Base-by-base conservation (phyloP, 192 early-diverging fungal genomes). In the Umbelopsis sp. region DNA sequence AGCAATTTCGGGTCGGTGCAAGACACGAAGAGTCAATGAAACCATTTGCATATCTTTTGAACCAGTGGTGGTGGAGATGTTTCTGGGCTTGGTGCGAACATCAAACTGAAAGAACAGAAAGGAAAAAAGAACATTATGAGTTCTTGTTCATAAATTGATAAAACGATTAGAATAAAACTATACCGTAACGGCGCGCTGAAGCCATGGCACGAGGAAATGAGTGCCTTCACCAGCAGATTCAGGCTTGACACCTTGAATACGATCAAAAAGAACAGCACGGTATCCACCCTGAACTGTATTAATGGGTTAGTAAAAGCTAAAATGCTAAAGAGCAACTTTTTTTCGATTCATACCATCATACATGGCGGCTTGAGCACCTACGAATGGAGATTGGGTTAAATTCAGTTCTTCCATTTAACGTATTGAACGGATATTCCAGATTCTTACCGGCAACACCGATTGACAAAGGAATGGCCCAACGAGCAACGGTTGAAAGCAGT, bases 1-100 rank as follows among this genome's bases (percentile, higher is more conserved):
- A 30, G 81, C 77, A 70, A 91, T 79, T 64, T 91, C 91, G 12
- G 97, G 97, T 35, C 92, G 85, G 84, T 97, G 95, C 44, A 95
- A 83, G 23, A 97, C 93, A 85, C 94, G 92, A 52, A 97, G 85
- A 66, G 94, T 97, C 76, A 98, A 87, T 37, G 91, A 92, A 15
- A 98, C 93, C 91, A 94, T 95, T 75, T 99, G 97, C 97, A 99
- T 97, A 80, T 99, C 97, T 86, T 96, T 97, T 55, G 96, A 98
- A 53, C 96, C 97, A n/a, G 97, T 99, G 1, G 94, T 97, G 71
- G 97, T 98, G 46, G 94, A 94, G 78, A 99, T 99, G 84, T 97
- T 92, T 73, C 97, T 91, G 50, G 97, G 97, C 72, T 91, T 90
- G 55, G 92, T 97, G 66, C 97, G 95, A 49, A 97, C 93, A 78